Base-by-base conservation (phyloP, 1,284 basidiomycete species). In the Trichosporon coremiiforme region DNA sequence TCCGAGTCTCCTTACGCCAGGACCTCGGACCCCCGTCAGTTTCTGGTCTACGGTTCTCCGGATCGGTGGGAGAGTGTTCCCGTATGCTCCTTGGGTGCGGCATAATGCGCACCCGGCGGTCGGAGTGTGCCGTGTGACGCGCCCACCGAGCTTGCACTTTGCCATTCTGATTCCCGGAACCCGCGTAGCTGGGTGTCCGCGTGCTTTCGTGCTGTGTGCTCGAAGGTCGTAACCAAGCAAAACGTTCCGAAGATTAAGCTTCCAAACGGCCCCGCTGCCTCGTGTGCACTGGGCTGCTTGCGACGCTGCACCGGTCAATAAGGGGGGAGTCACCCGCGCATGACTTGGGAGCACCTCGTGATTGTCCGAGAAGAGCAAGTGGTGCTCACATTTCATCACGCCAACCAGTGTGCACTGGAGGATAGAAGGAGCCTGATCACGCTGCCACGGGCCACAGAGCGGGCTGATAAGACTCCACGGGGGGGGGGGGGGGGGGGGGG, bases 391-490 rank as follows among this genome's bases (percentile, higher is more conserved):
- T 45, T 45, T 15, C 41, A 45, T 45, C 41, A 45, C 41, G 41
- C 41, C 17, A 45, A 15, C 15, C 41, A n/a, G 41, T 10, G 13
- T 15, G 41, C 41, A 38, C 36, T n/a, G n/a, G n/a, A n/a, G n/a
- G n/a, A n/a, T n/a, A 38, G 5, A 10, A 38, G 36, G 36, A 38
- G 36, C 36, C 12, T 12, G 36, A 45, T 12, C 41, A 45, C 41
- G 17, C 41, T 17, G 41, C 41, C 15, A n/a, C 41, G 17, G 41
- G 41, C 15, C 41, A 45, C n/a, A n/a, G n/a, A n/a, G n/a, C n/a
- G n/a, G n/a, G 47, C n/a, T 22, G 47, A 53, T 53, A 53, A 53
- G 47, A 53, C 47, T 53, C 47, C 47, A 53, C n/a, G n/a, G n/a
- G n/a, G n/a, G n/a, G n/a, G n/a, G n/a, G n/a, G n/a, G n/a, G n/a